Conservation (phyloP, 2,329 filamentous ascomycete genomes). For the Ophiostoma montium region DNA sequence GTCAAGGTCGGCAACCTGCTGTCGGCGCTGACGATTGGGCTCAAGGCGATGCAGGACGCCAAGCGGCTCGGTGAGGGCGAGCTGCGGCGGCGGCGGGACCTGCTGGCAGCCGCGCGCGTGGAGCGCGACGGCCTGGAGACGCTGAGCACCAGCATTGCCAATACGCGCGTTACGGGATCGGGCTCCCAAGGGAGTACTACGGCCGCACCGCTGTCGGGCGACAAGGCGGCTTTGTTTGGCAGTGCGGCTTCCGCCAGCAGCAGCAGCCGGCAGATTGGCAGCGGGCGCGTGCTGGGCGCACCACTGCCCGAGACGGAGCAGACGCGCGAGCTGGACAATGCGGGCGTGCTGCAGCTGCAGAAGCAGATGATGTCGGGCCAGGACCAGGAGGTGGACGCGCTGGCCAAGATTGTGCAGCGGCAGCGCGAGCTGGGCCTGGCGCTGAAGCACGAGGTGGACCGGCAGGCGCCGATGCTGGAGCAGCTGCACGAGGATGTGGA, state of each 20-base stretch:
- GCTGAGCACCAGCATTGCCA: slow-evolving; percentile 43
- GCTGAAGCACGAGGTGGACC: slow-evolving; percentile 59
- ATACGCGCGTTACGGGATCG: slow-evolving; percentile 31
- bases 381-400: slow-evolving; percentile 54
- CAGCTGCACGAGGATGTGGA: slow-evolving; percentile 52
- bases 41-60: slow-evolving; percentile 41
- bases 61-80: slow-evolving; percentile 58
- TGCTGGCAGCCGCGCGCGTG: slow-evolving; percentile 54
- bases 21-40: slow-evolving; percentile 48
- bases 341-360: slow-evolving; percentile 60
- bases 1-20: slow-evolving; percentile 54
- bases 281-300: slow-evolving; percentile 56
- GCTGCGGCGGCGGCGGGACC: slow-evolving; percentile 53
- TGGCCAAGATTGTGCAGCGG: slow-evolving; percentile 54
- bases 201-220: slow-evolving; percentile 31
- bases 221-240: slow-evolving; percentile 37
- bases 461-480: slow-evolving; percentile 57
- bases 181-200: slow-evolving; percentile 21
- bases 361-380: slow-evolving; percentile 61
- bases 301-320: slow-evolving; percentile 61
- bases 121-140: slow-evolving; percentile 66
- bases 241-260: slow-evolving; percentile 12
- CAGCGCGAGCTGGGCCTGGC: slow-evolving; percentile 67
- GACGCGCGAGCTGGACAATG: slow-evolving; percentile 64
- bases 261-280: slow-evolving; percentile 20